Percentiles rank a stretch among this genome's conserved stretches.
Evolutionary conservation across 2,329 filamentous ascomycete species (phyloP).

Genomic region (Nectriaceae sp.): DNA sequence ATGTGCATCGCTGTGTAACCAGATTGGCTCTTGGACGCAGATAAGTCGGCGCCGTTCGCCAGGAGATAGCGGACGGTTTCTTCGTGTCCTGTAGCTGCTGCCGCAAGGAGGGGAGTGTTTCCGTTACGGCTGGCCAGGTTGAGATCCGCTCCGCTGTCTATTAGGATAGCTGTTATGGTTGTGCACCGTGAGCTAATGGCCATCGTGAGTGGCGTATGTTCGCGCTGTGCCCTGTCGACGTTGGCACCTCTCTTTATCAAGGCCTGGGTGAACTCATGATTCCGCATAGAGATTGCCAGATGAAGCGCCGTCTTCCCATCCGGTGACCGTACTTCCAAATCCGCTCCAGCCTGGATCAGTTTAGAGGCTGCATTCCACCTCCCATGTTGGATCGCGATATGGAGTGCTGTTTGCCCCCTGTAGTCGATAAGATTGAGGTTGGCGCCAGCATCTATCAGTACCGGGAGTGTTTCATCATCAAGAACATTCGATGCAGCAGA

Average conservation of each 20-base stretch:
- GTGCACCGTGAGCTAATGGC: slow-evolving; percentile 28
- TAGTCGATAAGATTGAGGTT: slow-evolving; percentile 26
- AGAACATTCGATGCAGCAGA: slow-evolving; percentile 29
- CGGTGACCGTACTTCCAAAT: slow-evolving; percentile 25
- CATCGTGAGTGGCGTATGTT: slow-evolving; percentile 30
- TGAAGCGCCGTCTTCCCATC: slow-evolving; percentile 31
- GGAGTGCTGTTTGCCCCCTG: slow-evolving; percentile 27
- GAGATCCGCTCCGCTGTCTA: slow-evolving; percentile 28
- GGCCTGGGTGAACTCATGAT: slow-evolving; percentile 28
- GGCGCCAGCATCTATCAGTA: slow-evolving; percentile 26
- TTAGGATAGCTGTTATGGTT: slow-evolving; percentile 26
- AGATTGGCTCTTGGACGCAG: slow-evolving; percentile 20
- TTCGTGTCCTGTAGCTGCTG: slow-evolving; percentile 28
- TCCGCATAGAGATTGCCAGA: slow-evolving; percentile 28
- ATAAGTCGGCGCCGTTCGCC: slow-evolving; percentile 26
- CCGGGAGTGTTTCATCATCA: slow-evolving; percentile 27
- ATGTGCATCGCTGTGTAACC: slow-evolving; percentile 31
- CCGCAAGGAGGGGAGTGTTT: slow-evolving; percentile 29
- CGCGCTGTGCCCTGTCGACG: slow-evolving; percentile 25
- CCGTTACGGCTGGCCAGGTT: slow-evolving; percentile 28
- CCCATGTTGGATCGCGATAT: slow-evolving; percentile 24
- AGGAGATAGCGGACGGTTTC: slow-evolving; percentile 31
- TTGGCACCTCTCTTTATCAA: slow-evolving; percentile 29
- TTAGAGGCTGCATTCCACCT: slow-evolving; percentile 26
- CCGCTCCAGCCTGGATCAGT: slow-evolving; percentile 28